Evolutionary conservation across 1,284 basidiomycete genomes (phyloP).

Genomic region (Trichosporon sp.): DNA sequence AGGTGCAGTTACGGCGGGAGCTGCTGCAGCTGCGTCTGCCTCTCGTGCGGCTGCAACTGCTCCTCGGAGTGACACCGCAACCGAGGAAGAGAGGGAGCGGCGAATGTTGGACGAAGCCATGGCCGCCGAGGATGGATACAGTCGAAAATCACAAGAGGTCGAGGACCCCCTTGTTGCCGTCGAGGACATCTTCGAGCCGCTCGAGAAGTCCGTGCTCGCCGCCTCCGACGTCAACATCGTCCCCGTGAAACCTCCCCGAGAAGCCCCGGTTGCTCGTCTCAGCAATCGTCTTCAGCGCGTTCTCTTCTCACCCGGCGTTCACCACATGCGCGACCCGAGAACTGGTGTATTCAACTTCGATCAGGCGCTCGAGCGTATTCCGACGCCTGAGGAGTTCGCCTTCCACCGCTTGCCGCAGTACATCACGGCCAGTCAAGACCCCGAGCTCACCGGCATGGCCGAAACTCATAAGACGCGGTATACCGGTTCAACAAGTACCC

Average conservation of each 20-base stretch:
- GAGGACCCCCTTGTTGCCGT: neutral
- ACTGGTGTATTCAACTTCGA: slow-evolving; percentile 86
- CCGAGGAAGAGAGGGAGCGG: neutral
- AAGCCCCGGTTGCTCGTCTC: slow-evolving; percentile 65
- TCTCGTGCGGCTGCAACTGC: neutral
- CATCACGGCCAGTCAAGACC: slow-evolving; percentile 74
- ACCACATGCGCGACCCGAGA: slow-evolving; percentile 84
- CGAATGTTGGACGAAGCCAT: slow-evolving; percentile 4
- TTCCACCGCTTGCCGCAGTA: slow-evolving; percentile 79
- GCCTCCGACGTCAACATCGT: slow-evolving; percentile 20
- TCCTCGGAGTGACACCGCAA: neutral
- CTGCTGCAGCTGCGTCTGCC: neutral
- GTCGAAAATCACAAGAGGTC: neutral
- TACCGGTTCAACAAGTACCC: slow-evolving; percentile 88
- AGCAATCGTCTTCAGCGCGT: slow-evolving; percentile 79
- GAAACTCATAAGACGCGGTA: slow-evolving; percentile 62
- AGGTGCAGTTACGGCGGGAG: neutral
- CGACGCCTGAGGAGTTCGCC: slow-evolving; percentile 84
- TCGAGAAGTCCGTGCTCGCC: slow-evolving; percentile 7
- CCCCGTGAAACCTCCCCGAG: slow-evolving; percentile 56
- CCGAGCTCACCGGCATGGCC: slow-evolving; percentile 72
- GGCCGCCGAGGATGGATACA: neutral
- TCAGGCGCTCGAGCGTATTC: slow-evolving; percentile 68
- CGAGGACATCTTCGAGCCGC: slow-evolving; percentile 2
- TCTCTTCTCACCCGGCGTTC: slow-evolving; percentile 88